Conservation (phyloP, 176 grass and related monocot genomes). For the Rhynchospora breviuscula region DNA sequence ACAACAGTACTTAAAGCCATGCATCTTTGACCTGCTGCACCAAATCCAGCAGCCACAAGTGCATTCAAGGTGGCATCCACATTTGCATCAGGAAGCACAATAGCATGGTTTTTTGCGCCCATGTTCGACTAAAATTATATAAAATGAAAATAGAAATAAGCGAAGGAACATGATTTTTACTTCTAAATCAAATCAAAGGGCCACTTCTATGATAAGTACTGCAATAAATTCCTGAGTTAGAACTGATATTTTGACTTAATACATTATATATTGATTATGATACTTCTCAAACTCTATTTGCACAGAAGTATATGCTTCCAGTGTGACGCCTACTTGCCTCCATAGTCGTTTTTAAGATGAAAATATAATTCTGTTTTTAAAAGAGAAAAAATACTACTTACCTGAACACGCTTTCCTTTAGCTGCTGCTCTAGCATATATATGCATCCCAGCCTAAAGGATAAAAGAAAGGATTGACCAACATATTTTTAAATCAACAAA, state of each 20-base stretch:
- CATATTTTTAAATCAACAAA: background rate
- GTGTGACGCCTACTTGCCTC: background rate
- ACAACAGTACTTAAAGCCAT: conserved; percentile 98
- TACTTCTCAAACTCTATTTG: background rate
- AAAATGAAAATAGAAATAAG: conserved; percentile 17
- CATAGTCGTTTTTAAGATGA: no score
- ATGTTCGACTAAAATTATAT: conserved; percentile 69
- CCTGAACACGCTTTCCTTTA: conserved; percentile 92
- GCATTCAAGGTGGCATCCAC: conserved; percentile 77
- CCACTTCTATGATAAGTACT: background rate
- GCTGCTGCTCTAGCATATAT: conserved; percentile 92
- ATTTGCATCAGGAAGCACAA: conserved; percentile 89
- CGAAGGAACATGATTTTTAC: background rate
- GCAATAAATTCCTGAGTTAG: background rate
- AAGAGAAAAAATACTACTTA: conserved; percentile 8
- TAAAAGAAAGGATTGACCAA: background rate
- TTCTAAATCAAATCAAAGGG: background rate
- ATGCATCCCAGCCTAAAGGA: conserved; percentile 89
- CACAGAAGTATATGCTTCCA: background rate
- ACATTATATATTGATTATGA: background rate
- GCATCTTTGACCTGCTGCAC: conserved; percentile 94
- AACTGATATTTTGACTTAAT: background rate
- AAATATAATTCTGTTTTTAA: background rate
- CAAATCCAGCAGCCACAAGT: conserved; percentile 93
- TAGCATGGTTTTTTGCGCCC: conserved; percentile 97